Conservation (phyloP, 2,329 filamentous ascomycete species). For the Curvularia spicifera region DNA sequence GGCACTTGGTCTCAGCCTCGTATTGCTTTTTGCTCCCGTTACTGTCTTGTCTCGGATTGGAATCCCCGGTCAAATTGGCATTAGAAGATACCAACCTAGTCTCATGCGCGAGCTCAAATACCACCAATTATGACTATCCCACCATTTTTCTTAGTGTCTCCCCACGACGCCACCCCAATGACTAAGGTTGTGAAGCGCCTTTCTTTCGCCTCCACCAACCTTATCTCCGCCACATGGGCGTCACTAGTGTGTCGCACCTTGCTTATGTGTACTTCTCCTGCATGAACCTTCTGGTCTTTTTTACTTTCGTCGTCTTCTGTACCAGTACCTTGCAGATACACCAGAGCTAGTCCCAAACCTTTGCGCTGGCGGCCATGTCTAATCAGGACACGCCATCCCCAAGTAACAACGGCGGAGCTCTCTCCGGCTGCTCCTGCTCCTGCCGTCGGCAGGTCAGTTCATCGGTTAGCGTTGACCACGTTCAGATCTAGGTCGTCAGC, state of each 20-base stretch:
- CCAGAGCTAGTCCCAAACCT: neutral
- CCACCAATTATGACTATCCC: neutral
- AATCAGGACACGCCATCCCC: neutral
- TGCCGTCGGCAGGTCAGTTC: neutral
- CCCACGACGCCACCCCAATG: conserved; percentile 2
- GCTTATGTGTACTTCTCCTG: neutral
- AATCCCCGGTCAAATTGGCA: conserved; percentile 5
- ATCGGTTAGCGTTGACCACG: neutral
- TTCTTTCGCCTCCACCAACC: too few relatives aligned
- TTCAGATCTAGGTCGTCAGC: neutral
- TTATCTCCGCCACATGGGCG: neutral
- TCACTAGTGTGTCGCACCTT: neutral
- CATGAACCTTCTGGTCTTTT: neutral
- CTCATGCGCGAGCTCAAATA: conserved; percentile 13
- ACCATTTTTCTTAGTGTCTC: neutral
- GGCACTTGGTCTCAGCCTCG: neutral
- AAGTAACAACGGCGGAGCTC: neutral
- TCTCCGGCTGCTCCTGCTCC: neutral
- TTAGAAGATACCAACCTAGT: conserved; percentile 18
- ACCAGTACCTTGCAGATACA: conserved; percentile 4
- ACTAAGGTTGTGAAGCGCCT: neutral
- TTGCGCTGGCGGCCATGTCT: neutral
- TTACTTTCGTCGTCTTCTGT: neutral
- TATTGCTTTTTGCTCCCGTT: neutral
- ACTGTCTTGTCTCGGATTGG: neutral